Evolutionary conservation across 176 grass and related monocot species (phyloP), one percentile per base, ranked within the genome.

Genomic region (Rhynchospora tenuis): DNA sequence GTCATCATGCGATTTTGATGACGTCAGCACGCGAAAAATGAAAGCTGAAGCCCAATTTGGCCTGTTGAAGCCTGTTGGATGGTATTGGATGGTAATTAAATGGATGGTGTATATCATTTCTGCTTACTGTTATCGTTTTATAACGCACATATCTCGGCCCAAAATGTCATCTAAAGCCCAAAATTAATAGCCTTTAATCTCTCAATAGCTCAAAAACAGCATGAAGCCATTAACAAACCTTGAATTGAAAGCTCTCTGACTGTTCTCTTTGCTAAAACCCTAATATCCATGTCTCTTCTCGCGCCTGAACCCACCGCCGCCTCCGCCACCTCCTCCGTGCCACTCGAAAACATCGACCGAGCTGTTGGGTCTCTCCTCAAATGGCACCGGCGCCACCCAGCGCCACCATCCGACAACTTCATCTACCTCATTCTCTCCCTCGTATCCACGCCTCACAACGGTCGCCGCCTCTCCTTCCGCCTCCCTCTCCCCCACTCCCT

Each of bases 371-470:
- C 80, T 22, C 80, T 82, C 7, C 57, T 66, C 11, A 67, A 51
- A 67, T 82, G 80, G 80, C 56, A n/a, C 24, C 59, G 20, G 43
- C 73, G 68, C 17, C 84, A 61, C 7, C 83, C 68, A 0, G 28
- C 31, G 47, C 19, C 52, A 9, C 47, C 47, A 6, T 72, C 68
- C 16, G 84, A 78, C 59, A 57, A 86, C 57, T 86, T 86, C 46
- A 54, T 86, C 13, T 86, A 80, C 57, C 84, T 86, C 10, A 65
- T 86, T 73, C 44, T 79, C 60, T 64, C 84, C 14, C 74, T 79
- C 13, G 54, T 69, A 33, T 55, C 46, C 23, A 43, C 75, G 3
- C 72, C 84, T 56, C 84, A 86, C 84, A 86, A 78, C 46, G 84
- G 84, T 15, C 60, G 73, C 14, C 58, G 8, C 33, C 46, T 17